A percentile compares a stretch with the other conserved stretches of the same genome.
These are phyloP conservation scores for Huntiella decipiens DNA, from an alignment of 2,329 filamentous ascomycete species.

Conservation along the genomic window DNA sequence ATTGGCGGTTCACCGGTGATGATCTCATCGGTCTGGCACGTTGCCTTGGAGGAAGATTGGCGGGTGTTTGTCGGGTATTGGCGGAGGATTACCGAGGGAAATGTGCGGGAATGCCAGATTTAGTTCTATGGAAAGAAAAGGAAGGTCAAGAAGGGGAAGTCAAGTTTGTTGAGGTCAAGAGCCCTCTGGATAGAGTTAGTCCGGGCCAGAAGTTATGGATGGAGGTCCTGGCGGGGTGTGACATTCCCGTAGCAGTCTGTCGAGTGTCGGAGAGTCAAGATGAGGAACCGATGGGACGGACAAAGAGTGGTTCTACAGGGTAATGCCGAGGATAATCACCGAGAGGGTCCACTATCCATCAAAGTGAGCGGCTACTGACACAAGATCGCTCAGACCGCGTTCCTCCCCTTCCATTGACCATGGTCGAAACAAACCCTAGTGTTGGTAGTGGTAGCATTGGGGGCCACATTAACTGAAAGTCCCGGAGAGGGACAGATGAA, in stretches of 20 bases:
- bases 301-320: not conserved
- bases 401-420: too few relatives aligned
- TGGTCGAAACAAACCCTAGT: too few relatives aligned
- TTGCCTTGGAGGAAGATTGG: constrained; percentile 63
- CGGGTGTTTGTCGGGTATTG: constrained; percentile 77
- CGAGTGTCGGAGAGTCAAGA: not conserved
- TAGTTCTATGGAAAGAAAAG: constrained; percentile 62
- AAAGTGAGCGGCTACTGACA: too few relatives aligned
- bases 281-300: not conserved
- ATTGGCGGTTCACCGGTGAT: constrained; percentile 68
- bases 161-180: constrained; percentile 66
- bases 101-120: constrained; percentile 69
- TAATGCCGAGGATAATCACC: too few relatives aligned
- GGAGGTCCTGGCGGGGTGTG: constrained; percentile 57
- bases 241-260: not conserved
- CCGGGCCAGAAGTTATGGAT: constrained; percentile 97
- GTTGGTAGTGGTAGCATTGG: too few relatives aligned
- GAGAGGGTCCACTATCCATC: too few relatives aligned
- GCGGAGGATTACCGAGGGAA: constrained; percentile 84
- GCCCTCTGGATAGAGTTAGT: constrained; percentile 78
- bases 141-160: constrained; percentile 30
- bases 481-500: too few relatives aligned
- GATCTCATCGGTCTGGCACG: constrained; percentile 62
- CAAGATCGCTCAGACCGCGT: too few relatives aligned
- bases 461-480: too few relatives aligned